These are phyloP conservation scores for Aspergillus sclerotiicarbonarius DNA, from an alignment of 495 filamentous ascomycete species.

Conservation along the genomic window DNA sequence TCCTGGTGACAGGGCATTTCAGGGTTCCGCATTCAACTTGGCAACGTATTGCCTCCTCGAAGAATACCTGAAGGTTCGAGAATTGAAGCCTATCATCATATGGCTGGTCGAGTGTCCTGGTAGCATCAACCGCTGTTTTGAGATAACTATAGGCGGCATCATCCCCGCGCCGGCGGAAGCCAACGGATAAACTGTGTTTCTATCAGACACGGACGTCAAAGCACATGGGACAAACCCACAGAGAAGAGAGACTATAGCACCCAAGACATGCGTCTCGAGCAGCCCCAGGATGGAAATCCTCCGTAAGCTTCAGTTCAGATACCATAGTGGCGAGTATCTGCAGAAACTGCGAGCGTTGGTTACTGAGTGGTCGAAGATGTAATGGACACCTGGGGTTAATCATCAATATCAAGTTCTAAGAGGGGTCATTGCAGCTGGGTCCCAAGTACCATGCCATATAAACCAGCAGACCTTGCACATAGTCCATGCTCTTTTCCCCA, in stretches of 20 bases:
- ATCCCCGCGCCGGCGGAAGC: neutral
- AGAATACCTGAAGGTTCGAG: neutral
- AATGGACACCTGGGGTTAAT: neutral
- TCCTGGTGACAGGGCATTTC: neutral
- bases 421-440: neutral
- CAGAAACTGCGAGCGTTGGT: neutral
- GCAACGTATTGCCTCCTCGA: neutral
- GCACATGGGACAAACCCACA: neutral
- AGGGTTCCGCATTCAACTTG: neutral
- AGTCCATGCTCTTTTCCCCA: constrained; percentile 1
- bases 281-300: neutral
- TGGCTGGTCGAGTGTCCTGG: neutral
- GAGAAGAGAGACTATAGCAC: neutral
- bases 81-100: neutral
- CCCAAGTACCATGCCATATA: neutral
- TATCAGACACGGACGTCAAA: neutral
- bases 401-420: neutral
- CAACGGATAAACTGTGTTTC: neutral
- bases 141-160: neutral
- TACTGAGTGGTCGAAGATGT: neutral
- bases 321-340: neutral
- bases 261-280: neutral
- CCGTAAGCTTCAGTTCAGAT: neutral
- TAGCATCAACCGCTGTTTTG: neutral
- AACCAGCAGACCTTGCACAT: constrained; percentile 1